phyloP scores from a whole-genome alignment of 169 alveolate genomes.

The Plasmodium knowlesi region DNA sequence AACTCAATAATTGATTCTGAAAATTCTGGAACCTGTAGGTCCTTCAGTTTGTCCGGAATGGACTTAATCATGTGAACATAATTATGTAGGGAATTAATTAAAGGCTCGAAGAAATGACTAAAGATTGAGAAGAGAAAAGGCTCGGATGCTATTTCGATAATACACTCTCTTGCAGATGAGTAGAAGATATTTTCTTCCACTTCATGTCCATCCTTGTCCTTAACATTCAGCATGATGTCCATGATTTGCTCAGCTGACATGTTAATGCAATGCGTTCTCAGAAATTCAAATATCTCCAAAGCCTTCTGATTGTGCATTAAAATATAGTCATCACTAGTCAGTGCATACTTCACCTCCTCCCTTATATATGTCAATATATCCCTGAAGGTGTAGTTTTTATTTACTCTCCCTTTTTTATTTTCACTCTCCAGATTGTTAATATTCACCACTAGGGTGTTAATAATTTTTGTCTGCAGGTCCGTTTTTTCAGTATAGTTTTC shows the following conservation, averaged over 20 bases:
- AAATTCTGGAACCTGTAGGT: conserved; percentile 18
- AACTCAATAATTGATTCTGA: conserved; percentile 33
- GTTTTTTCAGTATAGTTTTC: conserved; percentile 5
- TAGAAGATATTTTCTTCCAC: conserved; percentile 65
- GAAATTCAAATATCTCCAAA: conserved; percentile 51
- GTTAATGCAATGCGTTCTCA: conserved; percentile 53
- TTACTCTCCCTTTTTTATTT: neutral
- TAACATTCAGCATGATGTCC: conserved; percentile 34
- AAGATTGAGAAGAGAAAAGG: conserved; percentile 52
- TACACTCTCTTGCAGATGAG: conserved; percentile 47
- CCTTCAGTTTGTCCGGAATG: conserved; percentile 17
- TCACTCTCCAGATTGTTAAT: conserved; percentile 36
- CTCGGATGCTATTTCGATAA: conserved; percentile 33
- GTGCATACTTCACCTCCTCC: conserved; percentile 45
- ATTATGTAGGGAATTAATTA: conserved; percentile 64
- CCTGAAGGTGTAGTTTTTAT: conserved; percentile 43
- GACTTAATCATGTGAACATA: conserved; percentile 37
- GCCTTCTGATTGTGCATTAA: conserved; percentile 52
- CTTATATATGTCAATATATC: conserved; percentile 35
- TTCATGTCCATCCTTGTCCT: conserved; percentile 45
- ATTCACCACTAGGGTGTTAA: conserved; percentile 15
- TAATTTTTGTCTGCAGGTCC: conserved; percentile 29
- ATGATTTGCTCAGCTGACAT: conserved; percentile 58
- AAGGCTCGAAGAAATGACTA: conserved; percentile 56
- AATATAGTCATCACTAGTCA: conserved; percentile 41